These are phyloP conservation scores for Allomyces macrogynus DNA, from an alignment of 192 early-diverging fungal species.

Conservation along the genomic window DNA sequence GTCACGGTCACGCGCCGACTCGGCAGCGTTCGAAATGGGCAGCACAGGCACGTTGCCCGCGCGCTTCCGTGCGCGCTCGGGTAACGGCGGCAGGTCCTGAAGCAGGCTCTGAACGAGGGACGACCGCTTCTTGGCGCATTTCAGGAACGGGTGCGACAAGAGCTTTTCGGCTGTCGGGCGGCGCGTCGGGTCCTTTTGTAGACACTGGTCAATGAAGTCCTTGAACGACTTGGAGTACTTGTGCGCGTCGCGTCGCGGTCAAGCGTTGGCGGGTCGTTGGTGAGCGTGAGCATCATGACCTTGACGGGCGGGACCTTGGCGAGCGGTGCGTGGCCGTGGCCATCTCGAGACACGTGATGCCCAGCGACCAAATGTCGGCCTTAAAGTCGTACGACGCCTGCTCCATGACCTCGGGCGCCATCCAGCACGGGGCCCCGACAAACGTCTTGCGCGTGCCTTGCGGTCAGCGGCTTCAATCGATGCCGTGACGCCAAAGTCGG, in stretches of 20 bases:
- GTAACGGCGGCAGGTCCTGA: slow-evolving; percentile 40
- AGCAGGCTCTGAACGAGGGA: slow-evolving; percentile 38
- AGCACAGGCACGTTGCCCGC: not conserved
- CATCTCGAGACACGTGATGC: slow-evolving; percentile 66
- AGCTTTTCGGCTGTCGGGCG: slow-evolving; percentile 8
- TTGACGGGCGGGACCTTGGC: slow-evolving; percentile 74
- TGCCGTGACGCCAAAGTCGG: slow-evolving; percentile 49
- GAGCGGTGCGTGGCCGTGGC: slow-evolving; percentile 71
- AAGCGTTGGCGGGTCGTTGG: slow-evolving; percentile 71
- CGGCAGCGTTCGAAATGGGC: not conserved
- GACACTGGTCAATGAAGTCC: slow-evolving; percentile 68
- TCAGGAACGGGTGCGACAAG: not conserved
- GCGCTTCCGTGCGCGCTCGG: slow-evolving; percentile 40
- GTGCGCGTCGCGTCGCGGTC: slow-evolving; percentile 50
- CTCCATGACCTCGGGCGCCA: slow-evolving; percentile 78
- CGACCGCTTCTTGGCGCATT: slow-evolving; percentile 36
- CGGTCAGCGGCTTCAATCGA: slow-evolving; percentile 44
- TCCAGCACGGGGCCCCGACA: slow-evolving; percentile 42
- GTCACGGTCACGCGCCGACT: not conserved
- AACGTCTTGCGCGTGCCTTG: slow-evolving; percentile 39
- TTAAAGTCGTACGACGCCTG: slow-evolving; percentile 74
- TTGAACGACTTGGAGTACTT: slow-evolving; percentile 59
- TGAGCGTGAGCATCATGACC: slow-evolving; percentile 72
- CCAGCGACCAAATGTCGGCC: slow-evolving; percentile 83
- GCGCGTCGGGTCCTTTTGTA: slow-evolving; percentile 57